Evolutionary conservation across 2,329 filamentous ascomycete genomes (phyloP), one percentile per base, ranked within the genome.

Genomic region (Aspergillus aculeatus): DNA sequence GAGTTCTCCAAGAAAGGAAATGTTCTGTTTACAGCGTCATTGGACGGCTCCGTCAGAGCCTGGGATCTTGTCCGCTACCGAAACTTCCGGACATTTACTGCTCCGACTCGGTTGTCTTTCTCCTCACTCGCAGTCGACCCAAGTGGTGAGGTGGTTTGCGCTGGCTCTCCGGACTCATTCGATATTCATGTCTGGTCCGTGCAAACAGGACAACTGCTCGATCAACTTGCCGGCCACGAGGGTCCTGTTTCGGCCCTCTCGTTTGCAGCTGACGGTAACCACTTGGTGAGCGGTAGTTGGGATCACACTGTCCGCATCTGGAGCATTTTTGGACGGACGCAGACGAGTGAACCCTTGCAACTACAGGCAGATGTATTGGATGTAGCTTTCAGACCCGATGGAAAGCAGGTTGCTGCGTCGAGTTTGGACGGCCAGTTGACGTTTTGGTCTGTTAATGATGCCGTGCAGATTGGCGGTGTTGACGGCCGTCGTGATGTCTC

Each of bases 111-210:
- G 57, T 80, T 98, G 26, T 96, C 93, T 0, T 99, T 98, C 77
- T 94, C 92, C 16, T 96, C 91, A 59, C 84, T 99, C 74, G 92
- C 95, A 1, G 92, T 98, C n/a, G 96, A 99, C 67, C 93, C 95
- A 0, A 96, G 92, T 64, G 95, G 95, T 56, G 96, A 99, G 75
- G 91, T 99, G 9, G 90, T 99, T 3, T 96, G 94, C 61, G 95
- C 95, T 10, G 95, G 94, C 2, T 98, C 94, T 1, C 83, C 96
- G 16, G 95, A 99, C 74, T 96, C 93, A 4, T 98, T 97, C 66
- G 94, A 98, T 71, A 91, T 99, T 54, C 93, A 99, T 77, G 90
- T 99, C 63, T 99, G 95, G 95, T 97, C 92, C 5, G 96, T 99
- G 4, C 95, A 99, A 73, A 99, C 94, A 0, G 95, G 95, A 2